Conservation (phyloP, 2,329 filamentous ascomycete genomes). For the Lecanicillium sp. region DNA sequence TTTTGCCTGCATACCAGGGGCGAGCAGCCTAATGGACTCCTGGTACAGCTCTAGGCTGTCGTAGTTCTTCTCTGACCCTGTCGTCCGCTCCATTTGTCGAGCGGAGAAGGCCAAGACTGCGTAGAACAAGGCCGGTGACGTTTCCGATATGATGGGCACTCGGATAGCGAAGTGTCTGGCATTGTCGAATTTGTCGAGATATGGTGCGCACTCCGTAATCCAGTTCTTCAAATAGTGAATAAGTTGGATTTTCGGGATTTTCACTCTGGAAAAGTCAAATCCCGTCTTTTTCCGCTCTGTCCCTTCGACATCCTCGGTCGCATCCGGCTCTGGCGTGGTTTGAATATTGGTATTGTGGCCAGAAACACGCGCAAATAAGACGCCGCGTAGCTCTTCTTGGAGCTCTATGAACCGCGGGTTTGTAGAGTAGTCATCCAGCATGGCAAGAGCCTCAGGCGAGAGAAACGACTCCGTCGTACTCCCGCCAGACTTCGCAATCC, state of each 20-base stretch:
- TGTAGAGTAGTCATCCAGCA: slow-evolving; percentile 22
- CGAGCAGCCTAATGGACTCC: slow-evolving; percentile 37
- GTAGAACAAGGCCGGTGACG: slow-evolving; percentile 35
- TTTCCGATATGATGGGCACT: slow-evolving; percentile 39
- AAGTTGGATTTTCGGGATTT: slow-evolving; percentile 17
- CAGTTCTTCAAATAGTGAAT: slow-evolving; percentile 37
- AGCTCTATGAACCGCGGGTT: slow-evolving; percentile 36
- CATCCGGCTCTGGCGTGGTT: slow-evolving; percentile 16
- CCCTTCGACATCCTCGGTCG: slow-evolving; percentile 3
- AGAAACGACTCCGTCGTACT: slow-evolving; percentile 3
- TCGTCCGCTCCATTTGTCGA: slow-evolving; percentile 41
- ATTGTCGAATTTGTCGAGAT: slow-evolving; percentile 48
- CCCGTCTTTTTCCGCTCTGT: slow-evolving; percentile 11
- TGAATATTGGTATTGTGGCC: slow-evolving; percentile 19
- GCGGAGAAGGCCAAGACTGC: slow-evolving; percentile 47
- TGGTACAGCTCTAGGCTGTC: slow-evolving; percentile 47
- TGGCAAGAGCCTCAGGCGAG: slow-evolving; percentile 14
- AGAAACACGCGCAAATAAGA: slow-evolving; percentile 28
- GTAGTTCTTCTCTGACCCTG: slow-evolving; percentile 36
- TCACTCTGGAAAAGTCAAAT: slow-evolving; percentile 19
- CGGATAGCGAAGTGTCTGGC: slow-evolving; percentile 43
- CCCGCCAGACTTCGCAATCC: neutral
- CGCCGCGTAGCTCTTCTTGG: slow-evolving; percentile 33
- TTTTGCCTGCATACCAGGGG: slow-evolving; percentile 32
- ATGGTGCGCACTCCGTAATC: slow-evolving; percentile 40